Percentiles rank a stretch among this genome's conserved stretches.
Conservation (phyloP, 2,329 filamentous ascomycete genomes). For the Fusarium tricinctum region DNA sequence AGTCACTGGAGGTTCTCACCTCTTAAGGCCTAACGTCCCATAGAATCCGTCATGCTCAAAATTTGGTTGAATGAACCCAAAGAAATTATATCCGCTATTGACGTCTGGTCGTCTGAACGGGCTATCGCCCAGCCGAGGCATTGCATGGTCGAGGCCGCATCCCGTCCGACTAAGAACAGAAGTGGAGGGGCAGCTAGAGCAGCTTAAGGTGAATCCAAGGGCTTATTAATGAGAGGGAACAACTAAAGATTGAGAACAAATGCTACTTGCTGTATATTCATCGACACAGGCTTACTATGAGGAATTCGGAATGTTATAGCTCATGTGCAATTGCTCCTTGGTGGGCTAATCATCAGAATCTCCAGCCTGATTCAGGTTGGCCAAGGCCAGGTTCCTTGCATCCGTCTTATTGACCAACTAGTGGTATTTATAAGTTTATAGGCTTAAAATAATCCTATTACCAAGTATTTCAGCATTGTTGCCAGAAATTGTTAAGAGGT, state of each 20-base stretch:
- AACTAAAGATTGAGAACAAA: too few species aligned
- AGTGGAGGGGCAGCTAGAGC: background rate
- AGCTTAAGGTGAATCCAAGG: background rate
- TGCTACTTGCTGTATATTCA: too few species aligned
- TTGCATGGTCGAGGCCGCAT: rapidly evolving
- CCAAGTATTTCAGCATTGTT: background rate
- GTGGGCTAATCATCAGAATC: too few species aligned
- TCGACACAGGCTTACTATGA: rapidly evolving
- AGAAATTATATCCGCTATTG: background rate
- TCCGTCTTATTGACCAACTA: too few species aligned
- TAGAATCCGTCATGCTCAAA: slow-evolving; percentile 6
- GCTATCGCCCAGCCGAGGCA: background rate
- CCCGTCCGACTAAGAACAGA: rapidly evolving
- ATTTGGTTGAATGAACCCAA: background rate
- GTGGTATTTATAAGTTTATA: too few species aligned
- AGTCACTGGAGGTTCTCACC: rapidly evolving
- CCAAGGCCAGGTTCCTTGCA: too few species aligned
- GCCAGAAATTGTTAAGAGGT: background rate
- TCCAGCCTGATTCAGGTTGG: too few species aligned
- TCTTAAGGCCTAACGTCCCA: rapidly evolving
- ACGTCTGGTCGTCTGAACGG: slow-evolving; percentile 1
- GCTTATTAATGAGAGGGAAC: too few species aligned
- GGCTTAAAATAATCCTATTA: too few species aligned
- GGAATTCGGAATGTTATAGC: too few species aligned
- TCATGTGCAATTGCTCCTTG: too few species aligned